Base-by-base conservation (phyloP, 2,329 filamentous ascomycete species). In the Claviceps lovelessii region DNA sequence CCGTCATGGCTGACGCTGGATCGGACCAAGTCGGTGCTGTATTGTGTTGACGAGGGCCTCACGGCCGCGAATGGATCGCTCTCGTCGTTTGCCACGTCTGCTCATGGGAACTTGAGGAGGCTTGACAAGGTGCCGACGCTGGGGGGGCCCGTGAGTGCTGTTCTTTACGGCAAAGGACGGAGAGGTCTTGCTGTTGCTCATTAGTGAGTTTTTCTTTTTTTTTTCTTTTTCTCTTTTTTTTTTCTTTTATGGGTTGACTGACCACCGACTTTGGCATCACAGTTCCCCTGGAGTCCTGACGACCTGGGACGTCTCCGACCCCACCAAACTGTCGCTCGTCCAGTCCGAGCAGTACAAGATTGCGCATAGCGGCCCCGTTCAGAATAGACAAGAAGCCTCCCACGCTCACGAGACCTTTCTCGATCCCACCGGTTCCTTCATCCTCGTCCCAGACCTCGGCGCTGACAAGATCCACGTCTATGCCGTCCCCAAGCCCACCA, bases 401-500 rank as follows among this genome's bases (percentile, higher is more conserved):
- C 81, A 84, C 63, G 82, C 83, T 19, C 84, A 87, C 66, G 70
- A 84, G 63, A 76, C 78, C n/a, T 65, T 85, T 52, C 64, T 84
- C 39, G 84, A 88, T 63, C 84, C 84, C 7, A 84, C 79, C 2
- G 78, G 76, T 6, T 62, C 72, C n/a, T 88, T 78, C 65, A 61
- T 86, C 33, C 62, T 86, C 9, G 75, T 81, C 9, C 83, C 84
- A 1, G 85, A 88, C 60, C 73, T 90, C 5, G 81, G 84, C 45
- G 74, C 77, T 55, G 85, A 88, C 61, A 61, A 80, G 7, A 66
- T 87, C 50, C 80, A 78, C 58, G 68, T 71, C 55, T 87, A 79
- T 64, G 63, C 69, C 54, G 73, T 84, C 61, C 54, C 55, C 51
- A 51, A 37, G 7, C 29, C 51, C 9, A 68, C 79, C 59, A 73